Percentiles rank a stretch among this genome's conserved stretches.
Evolutionary conservation across 345 rosid genomes (phyloP).

Genomic region (Zanthoxylum bungeanum): DNA sequence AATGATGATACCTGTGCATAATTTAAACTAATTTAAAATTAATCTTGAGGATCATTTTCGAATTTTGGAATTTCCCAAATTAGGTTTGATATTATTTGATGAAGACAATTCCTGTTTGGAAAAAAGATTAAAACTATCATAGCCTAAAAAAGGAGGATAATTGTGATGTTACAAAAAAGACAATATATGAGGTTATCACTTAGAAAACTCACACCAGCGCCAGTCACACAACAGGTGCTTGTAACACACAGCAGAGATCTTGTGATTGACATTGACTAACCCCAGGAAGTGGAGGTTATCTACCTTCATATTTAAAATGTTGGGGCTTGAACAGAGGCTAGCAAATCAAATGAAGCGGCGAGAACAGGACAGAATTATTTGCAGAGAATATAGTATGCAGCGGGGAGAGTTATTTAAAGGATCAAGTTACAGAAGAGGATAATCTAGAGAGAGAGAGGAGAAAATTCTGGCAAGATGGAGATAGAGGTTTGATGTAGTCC

Average conservation of each 20-base stretch:
- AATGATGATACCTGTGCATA: conserved; percentile 47
- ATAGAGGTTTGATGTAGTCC: neutral
- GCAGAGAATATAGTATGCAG: neutral
- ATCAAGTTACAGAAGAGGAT: neutral
- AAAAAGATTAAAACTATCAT: neutral
- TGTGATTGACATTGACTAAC: neutral
- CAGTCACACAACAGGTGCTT: neutral
- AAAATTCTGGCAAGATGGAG: neutral
- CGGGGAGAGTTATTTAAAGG: neutral
- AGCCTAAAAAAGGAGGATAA: neutral
- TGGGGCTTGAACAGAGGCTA: neutral
- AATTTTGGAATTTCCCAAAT: neutral
- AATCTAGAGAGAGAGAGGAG: neutral
- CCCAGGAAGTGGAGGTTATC: neutral
- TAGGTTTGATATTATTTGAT: neutral
- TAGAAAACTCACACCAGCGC: neutral
- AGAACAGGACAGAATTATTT: neutral
- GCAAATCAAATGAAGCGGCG: neutral
- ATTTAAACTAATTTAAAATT: conserved; percentile 1
- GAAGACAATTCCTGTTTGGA: neutral
- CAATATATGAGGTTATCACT: neutral
- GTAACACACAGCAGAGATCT: neutral
- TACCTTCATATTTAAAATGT: neutral
- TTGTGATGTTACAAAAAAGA: neutral
- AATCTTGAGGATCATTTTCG: neutral